Percentiles rank a stretch among this genome's conserved stretches.
These are phyloP conservation scores for Ustilago trichophora DNA, from an alignment of 1,284 basidiomycete genomes.

Conservation along the genomic window DNA sequence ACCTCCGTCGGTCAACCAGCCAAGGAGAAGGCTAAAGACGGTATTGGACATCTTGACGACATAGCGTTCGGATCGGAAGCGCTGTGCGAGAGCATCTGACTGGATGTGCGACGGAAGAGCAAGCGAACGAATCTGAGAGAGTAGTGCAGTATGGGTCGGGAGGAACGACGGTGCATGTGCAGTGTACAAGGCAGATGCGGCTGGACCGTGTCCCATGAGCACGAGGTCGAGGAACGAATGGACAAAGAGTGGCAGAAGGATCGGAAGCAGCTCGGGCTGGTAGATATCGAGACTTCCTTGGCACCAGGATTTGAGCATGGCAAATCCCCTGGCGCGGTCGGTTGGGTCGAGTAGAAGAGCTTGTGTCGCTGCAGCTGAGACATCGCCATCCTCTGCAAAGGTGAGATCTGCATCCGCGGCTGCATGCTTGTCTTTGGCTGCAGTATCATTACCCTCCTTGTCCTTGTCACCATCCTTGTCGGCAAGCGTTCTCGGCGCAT, in stretches of 20 bases:
- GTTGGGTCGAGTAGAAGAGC: slow-evolving; percentile 83
- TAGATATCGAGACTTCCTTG: slow-evolving; percentile 88
- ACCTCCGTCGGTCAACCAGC: slow-evolving; percentile 93
- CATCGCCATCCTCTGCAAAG: slow-evolving; percentile 41
- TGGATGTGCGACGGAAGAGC: slow-evolving; percentile 82
- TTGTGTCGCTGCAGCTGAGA: slow-evolving; percentile 73
- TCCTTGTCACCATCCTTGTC: slow-evolving; percentile 56
- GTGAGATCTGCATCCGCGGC: slow-evolving; percentile 26
- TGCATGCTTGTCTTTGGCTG: slow-evolving; percentile 12
- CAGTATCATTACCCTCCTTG: slow-evolving; percentile 13
- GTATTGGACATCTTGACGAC: slow-evolving; percentile 88
- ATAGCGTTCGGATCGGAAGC: slow-evolving; percentile 90
- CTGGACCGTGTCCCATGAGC: slow-evolving; percentile 86
- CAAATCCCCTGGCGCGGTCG: slow-evolving; percentile 86
- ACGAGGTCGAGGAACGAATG: slow-evolving; percentile 97
- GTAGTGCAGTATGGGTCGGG: slow-evolving; percentile 75
- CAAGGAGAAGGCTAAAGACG: slow-evolving; percentile 88
- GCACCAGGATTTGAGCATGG: slow-evolving; percentile 91
- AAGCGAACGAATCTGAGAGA: slow-evolving; percentile 84
- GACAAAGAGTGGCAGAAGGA: slow-evolving; percentile 93
- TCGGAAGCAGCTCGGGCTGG: slow-evolving; percentile 85
- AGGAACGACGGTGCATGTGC: slow-evolving; percentile 78
- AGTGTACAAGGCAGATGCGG: slow-evolving; percentile 77
- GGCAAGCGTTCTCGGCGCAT: slow-evolving; percentile 61
- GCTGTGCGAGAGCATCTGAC: slow-evolving; percentile 81